Base-by-base conservation (phyloP, 106 monocot genomes). In the Chionographis japonica region DNA sequence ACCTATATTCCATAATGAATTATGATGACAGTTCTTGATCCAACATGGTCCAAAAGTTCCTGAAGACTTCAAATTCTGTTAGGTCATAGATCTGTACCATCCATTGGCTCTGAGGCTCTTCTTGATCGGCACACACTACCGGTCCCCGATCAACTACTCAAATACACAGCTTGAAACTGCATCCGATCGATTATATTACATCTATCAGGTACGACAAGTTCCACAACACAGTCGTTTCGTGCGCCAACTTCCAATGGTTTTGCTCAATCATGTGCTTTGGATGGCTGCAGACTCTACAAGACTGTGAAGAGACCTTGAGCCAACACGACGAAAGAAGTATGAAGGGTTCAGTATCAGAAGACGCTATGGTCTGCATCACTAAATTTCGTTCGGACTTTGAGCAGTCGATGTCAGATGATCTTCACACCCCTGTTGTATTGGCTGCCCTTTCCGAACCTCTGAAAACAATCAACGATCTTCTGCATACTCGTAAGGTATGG, bases 61-160 rank as follows among this genome's bases (percentile, higher is more conserved):
- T 52, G 37, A 54, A 52, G 19, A 12, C 11, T 61, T 2, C 40
- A 64, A 54, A 57, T 61, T 39, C 11, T 83, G 11, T 65, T 77
- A 97, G 92, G 97, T 97, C 39, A 76, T 87, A 55, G 86, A 97
- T 4, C 62, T 83, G 52, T 92, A 97, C 63, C 97, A 97, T 79
- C 92, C 92, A 56, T 46, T 92, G 52, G 86, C 92, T 60, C 80
- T 97, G 83, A 86, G 97, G 75, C 78, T 92, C 49, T 94, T 97
- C 78, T 89, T 97, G 66, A 82, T 97, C 61, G 83, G 92, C 42
- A 92, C 92, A 61, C 92, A 97, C 71, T 97, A 97, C 58, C 65
- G 87, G 27, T 92, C 92, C 27, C 81, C 92, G 18, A 81, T 97
- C 41, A 97, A 80, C 66, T 88, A 97, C 72, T 83, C 89, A 18